Evolutionary conservation across 495 filamentous ascomycete species (phyloP).

Genomic region (Podospora comata): DNA sequence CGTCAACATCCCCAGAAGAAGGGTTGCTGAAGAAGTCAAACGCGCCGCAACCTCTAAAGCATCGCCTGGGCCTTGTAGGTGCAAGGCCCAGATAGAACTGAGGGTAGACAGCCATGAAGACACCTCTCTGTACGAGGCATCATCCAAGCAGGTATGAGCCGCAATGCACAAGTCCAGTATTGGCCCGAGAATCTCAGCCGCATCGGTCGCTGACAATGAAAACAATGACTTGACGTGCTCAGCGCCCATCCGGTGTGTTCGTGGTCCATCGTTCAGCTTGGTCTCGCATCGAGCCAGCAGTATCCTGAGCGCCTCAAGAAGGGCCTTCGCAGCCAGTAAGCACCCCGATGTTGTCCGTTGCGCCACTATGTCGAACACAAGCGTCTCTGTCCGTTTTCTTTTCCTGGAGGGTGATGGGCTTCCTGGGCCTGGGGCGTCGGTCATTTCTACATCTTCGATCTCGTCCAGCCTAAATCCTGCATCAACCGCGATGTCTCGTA

Average conservation of each 20-base stretch:
- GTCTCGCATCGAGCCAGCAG: constrained; percentile 34
- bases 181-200: constrained; percentile 36
- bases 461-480: constrained; percentile 5
- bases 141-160: constrained; percentile 24
- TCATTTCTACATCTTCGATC: constrained; percentile 32
- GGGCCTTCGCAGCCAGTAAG: constrained; percentile 37
- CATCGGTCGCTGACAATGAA: constrained; percentile 39
- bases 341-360: constrained; percentile 35
- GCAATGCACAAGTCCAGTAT: constrained; percentile 39
- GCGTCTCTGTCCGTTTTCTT: constrained; percentile 33
- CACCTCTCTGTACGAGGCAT: constrained; percentile 25
- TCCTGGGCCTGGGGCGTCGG: constrained; percentile 17
- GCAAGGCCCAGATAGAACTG: constrained; percentile 42
- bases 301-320: constrained; percentile 37
- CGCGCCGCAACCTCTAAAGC: constrained; percentile 40
- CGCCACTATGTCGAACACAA: constrained; percentile 29
- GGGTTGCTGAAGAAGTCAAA: constrained; percentile 32
- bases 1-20: constrained; percentile 37
- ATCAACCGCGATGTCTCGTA: constrained; percentile 30
- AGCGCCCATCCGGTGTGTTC: constrained; percentile 38
- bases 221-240: constrained; percentile 51
- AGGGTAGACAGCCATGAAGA: constrained; percentile 41
- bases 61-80: constrained; percentile 39
- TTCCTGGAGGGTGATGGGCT: constrained; percentile 31
- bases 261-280: constrained; percentile 17